A percentile compares a stretch with the other conserved stretches of the same genome.
These are phyloP conservation scores for Pythium brachiatum DNA, from an alignment of 352 stramenopile genomes.

Conservation along the genomic window DNA sequence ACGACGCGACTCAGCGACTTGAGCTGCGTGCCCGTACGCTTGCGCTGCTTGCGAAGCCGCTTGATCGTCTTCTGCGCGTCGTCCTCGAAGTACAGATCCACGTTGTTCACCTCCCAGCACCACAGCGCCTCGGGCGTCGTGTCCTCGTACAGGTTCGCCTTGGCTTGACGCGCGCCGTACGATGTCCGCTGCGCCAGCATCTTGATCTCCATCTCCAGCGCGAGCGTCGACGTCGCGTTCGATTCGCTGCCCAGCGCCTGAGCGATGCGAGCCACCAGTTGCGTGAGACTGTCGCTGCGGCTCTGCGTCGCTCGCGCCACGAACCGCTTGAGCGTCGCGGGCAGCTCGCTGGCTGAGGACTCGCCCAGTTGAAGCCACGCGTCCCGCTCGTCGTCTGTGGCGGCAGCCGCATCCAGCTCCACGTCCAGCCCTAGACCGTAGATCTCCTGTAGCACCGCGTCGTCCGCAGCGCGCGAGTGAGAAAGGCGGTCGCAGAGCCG, in stretches of 20 bases:
- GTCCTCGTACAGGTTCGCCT: conserved; percentile 82
- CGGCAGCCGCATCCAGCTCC: conserved; percentile 31
- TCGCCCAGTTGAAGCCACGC: conserved; percentile 25
- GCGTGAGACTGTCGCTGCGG: conserved; percentile 24
- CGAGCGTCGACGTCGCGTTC: conserved; percentile 18
- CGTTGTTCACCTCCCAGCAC: conserved; percentile 79
- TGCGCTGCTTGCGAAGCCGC: conserved; percentile 76
- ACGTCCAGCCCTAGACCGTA: conserved; percentile 63
- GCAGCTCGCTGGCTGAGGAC: not conserved
- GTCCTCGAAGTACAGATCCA: conserved; percentile 69
- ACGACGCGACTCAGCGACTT: conserved; percentile 67
- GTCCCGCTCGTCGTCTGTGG: conserved; percentile 9
- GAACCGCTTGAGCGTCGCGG: conserved; percentile 21
- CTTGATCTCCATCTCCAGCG: conserved; percentile 87
- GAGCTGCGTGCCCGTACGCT: conserved; percentile 66
- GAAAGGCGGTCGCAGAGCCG: conserved; percentile 37
- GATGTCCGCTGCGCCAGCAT: conserved; percentile 75
- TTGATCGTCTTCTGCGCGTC: conserved; percentile 76
- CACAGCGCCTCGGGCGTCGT: conserved; percentile 69
- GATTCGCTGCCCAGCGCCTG: not conserved
- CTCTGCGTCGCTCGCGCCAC: conserved; percentile 30
- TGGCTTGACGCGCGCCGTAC: conserved; percentile 62
- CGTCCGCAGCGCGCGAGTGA: conserved; percentile 19
- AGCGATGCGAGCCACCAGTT: conserved; percentile 18
- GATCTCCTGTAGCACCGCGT: conserved; percentile 67